Conservation (phyloP, 2,329 filamentous ascomycete genomes). For the Diplodia corticola region DNA sequence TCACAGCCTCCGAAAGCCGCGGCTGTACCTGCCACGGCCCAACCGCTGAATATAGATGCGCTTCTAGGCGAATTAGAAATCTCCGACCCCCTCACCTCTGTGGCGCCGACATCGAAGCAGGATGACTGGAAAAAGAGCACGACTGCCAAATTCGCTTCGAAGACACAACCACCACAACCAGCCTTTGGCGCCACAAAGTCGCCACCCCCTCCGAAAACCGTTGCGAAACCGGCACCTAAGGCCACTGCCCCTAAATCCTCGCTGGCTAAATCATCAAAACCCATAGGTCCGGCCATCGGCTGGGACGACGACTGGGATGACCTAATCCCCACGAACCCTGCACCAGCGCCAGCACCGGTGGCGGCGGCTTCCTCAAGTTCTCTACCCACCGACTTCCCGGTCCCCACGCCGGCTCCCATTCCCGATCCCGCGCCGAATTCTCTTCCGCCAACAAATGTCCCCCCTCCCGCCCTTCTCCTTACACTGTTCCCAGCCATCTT, state of each 20-base stretch:
- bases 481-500: conserved; percentile 74
- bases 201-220: conserved; percentile 25
- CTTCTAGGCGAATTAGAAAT: conserved; percentile 16
- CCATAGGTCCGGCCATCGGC: background rate
- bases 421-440: conserved; percentile 32
- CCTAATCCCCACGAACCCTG: conserved; percentile 30
- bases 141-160: conserved; percentile 18
- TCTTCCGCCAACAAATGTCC: conserved; percentile 77
- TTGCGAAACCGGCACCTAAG: conserved; percentile 27
- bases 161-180: background rate
- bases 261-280: background rate
- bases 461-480: conserved; percentile 81
- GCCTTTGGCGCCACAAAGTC: conserved; percentile 28
- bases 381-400: background rate
- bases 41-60: conserved; percentile 14
- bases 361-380: conserved; percentile 11
- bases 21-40: conserved; percentile 17
- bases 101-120: conserved; percentile 15
- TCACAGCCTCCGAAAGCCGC: conserved; percentile 28
- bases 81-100: conserved; percentile 5
- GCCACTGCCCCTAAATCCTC: conserved; percentile 17
- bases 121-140: conserved; percentile 20
- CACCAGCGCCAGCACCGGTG: conserved; percentile 15
- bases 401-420: background rate
- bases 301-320: conserved; percentile 40